Evolutionary conservation across 2,329 filamentous ascomycete species (phyloP).

Genomic region (Colletotrichum magnum): DNA sequence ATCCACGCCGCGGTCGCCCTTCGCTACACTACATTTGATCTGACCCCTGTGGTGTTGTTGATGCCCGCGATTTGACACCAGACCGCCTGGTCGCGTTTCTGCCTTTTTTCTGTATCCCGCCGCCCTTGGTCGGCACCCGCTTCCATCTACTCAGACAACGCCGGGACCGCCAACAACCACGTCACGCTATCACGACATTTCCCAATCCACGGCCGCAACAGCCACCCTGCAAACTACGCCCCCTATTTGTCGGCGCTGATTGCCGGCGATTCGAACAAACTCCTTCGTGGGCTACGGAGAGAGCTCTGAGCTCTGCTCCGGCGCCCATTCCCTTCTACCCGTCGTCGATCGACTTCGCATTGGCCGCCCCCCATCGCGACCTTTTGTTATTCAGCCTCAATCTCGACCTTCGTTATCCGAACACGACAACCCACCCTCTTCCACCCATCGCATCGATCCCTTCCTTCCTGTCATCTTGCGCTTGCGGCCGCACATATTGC

Average conservation of each 20-base stretch:
- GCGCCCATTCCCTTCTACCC: constrained; percentile 38
- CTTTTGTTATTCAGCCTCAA: constrained; percentile 35
- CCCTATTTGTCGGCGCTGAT: constrained; percentile 30
- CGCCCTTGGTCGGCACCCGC: constrained; percentile 10
- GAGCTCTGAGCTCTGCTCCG: constrained; percentile 46
- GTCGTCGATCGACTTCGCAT: constrained; percentile 22
- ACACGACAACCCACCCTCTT: constrained; percentile 17
- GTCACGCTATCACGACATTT: constrained; percentile 39
- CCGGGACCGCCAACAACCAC: constrained; percentile 28
- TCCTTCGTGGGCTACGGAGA: constrained; percentile 43
- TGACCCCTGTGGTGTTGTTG: constrained; percentile 1
- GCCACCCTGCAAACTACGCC: not conserved
- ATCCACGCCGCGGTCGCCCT: constrained; percentile 28
- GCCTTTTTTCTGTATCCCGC: not conserved
- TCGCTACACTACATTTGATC: not conserved
- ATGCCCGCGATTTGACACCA: constrained; percentile 23
- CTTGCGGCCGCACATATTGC: constrained; percentile 26
- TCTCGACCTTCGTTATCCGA: constrained; percentile 26
- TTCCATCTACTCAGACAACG: constrained; percentile 17
- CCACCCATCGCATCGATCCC: constrained; percentile 23
- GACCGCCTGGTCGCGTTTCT: constrained; percentile 28
- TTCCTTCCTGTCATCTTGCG: constrained; percentile 12
- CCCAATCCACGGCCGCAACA: constrained; percentile 8
- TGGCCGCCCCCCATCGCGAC: constrained; percentile 34
- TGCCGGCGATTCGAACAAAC: constrained; percentile 26